These are phyloP conservation scores for Umbelopsis sp. DNA, from an alignment of 371 early-diverging fungal genomes.

Conservation along the genomic window DNA sequence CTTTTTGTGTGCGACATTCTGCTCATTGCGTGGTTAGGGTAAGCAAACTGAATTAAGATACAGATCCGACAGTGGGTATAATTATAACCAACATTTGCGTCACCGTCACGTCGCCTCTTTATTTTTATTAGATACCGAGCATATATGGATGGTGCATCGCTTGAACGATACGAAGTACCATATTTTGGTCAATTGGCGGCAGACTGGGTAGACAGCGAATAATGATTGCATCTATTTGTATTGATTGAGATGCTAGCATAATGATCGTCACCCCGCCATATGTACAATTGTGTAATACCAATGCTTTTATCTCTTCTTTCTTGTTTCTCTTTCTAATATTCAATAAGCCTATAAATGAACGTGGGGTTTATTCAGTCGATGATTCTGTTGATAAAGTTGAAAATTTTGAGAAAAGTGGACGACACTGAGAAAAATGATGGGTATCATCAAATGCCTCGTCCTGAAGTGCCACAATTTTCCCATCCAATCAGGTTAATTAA, in stretches of 20 bases:
- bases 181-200: constrained; percentile 63
- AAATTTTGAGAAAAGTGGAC: too few relatives aligned
- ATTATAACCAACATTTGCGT: constrained; percentile 5
- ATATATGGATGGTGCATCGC: constrained; percentile 63
- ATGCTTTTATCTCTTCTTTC: not conserved
- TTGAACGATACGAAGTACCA: constrained; percentile 65
- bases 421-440: not conserved
- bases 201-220: constrained; percentile 68
- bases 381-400: too few relatives aligned
- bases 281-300: constrained; percentile 3
- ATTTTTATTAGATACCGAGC: constrained; percentile 54
- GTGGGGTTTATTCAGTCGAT: too few relatives aligned
- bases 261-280: not conserved
- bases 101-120: not conserved
- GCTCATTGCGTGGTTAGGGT: constrained; percentile 51
- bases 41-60: constrained; percentile 23
- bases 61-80: not conserved
- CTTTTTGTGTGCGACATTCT: constrained; percentile 55
- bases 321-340: too few relatives aligned
- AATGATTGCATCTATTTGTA: not conserved
- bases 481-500: not conserved
- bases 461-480: not conserved
- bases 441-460: constrained; percentile 8
- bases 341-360: too few relatives aligned
- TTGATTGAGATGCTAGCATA: not conserved